These are phyloP conservation scores for Tubosaeta sp. DNA, from an alignment of 768 basidiomycete species.

Conservation along the genomic window DNA sequence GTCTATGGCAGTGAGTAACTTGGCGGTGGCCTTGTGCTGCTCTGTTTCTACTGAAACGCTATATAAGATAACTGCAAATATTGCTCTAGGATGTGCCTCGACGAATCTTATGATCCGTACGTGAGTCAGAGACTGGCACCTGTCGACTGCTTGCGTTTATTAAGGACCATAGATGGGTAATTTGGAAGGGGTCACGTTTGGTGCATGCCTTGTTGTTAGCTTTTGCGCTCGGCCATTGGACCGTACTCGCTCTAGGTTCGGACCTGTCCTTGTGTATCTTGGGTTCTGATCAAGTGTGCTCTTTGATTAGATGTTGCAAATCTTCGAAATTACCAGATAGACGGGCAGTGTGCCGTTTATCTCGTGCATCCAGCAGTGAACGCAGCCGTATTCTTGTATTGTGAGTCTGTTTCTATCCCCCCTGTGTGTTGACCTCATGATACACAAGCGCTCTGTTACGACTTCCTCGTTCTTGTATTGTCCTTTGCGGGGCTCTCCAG, in stretches of 20 bases:
- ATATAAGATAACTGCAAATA: conserved; percentile 11
- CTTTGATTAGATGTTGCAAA: conserved; percentile 14
- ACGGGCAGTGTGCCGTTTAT: not conserved
- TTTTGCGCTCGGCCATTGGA: conserved; percentile 21
- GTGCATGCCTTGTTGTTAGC: conserved; percentile 15
- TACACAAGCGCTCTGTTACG: conserved; percentile 18
- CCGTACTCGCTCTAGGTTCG: conserved; percentile 14
- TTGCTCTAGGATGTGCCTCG: conserved; percentile 18
- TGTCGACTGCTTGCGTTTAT: not conserved
- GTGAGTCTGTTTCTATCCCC: conserved; percentile 7
- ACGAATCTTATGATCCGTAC: conserved; percentile 28
- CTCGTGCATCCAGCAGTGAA: not conserved
- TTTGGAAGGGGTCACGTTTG: conserved; percentile 19
- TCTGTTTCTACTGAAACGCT: not conserved
- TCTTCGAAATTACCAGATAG: not conserved
- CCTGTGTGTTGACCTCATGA: not conserved
- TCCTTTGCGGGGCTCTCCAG: conserved; percentile 14
- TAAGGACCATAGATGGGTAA: conserved; percentile 20
- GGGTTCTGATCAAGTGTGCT: not conserved
- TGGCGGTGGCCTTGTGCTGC: not conserved
- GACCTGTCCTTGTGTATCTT: not conserved
- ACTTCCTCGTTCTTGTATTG: conserved; percentile 20
- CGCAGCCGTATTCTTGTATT: conserved; percentile 13
- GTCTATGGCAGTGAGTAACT: conserved; percentile 12
- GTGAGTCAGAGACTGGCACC: conserved; percentile 9